phyloP scores from a whole-genome alignment of 2,329 filamentous ascomycete species.

The Colletotrichum chrysophilum region DNA sequence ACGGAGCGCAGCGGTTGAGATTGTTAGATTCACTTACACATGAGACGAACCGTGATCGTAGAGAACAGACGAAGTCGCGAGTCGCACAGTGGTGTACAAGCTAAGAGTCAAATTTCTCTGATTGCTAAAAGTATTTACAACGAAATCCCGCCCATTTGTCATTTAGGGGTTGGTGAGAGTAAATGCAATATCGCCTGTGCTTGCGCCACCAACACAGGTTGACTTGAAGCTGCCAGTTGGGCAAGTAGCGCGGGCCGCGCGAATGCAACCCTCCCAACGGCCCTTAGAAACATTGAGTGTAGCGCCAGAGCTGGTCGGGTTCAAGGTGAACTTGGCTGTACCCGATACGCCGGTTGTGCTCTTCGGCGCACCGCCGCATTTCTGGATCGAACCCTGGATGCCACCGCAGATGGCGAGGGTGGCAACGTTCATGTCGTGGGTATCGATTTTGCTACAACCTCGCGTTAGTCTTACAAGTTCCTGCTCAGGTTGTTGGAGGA shows the following conservation, averaged over 20 bases:
- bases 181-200: conserved; percentile 49
- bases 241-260: conserved; percentile 55
- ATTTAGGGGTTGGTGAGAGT: conserved; percentile 28
- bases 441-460: conserved; percentile 39
- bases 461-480: background rate
- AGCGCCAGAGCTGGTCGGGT: conserved; percentile 42
- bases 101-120: background rate
- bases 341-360: conserved; percentile 50
- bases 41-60: background rate
- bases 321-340: conserved; percentile 52
- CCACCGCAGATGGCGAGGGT: conserved; percentile 56
- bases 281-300: conserved; percentile 59
- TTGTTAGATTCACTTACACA: background rate
- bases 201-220: conserved; percentile 53
- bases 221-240: conserved; percentile 52
- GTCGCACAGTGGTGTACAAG: background rate
- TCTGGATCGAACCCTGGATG: conserved; percentile 47
- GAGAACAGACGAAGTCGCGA: background rate
- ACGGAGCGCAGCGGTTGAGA: background rate
- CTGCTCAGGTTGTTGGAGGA: no score
- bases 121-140: background rate
- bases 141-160: background rate
- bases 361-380: conserved; percentile 47
- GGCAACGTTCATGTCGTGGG: conserved; percentile 54
- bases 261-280: conserved; percentile 58